phyloP scores from a whole-genome alignment of 148 eudicot species.

The Rhododendron mucronatum region DNA sequence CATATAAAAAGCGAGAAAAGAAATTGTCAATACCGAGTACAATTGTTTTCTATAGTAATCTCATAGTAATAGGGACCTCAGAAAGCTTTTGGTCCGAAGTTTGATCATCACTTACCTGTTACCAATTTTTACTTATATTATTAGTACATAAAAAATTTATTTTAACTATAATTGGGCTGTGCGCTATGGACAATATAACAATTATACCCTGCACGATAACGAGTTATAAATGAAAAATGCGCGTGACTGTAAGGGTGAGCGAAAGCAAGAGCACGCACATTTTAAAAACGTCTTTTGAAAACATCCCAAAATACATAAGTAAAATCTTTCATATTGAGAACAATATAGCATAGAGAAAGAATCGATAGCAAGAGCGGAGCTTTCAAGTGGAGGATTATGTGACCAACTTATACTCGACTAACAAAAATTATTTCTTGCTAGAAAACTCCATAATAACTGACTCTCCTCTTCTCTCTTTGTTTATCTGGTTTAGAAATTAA shows the following conservation, averaged over 20 bases:
- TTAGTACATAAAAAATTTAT: too few species aligned
- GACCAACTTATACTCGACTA: background rate
- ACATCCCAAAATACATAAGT: too few species aligned
- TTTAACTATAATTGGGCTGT: too few species aligned
- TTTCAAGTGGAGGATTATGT: background rate
- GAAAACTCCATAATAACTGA: background rate
- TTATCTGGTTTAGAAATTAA: background rate
- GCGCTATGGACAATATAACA: background rate
- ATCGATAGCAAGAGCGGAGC: background rate
- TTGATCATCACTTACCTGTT: background rate
- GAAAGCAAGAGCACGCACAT: too few species aligned
- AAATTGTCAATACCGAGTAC: too few species aligned
- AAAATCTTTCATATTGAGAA: background rate
- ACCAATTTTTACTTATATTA: too few species aligned
- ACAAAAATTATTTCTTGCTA: background rate
- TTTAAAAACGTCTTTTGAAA: background rate
- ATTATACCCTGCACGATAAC: background rate
- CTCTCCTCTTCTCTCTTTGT: background rate
- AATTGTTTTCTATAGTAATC: too few species aligned
- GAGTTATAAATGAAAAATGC: too few species aligned
- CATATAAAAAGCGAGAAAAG: too few species aligned
- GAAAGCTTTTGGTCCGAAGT: background rate
- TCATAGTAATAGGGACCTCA: background rate
- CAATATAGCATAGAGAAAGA: background rate
- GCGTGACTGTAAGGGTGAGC: background rate